Evolutionary conservation across 1,139 yeast genomes (phyloP), one percentile per base, ranked within the genome.

Genomic region (Starmera stellimalicola): DNA sequence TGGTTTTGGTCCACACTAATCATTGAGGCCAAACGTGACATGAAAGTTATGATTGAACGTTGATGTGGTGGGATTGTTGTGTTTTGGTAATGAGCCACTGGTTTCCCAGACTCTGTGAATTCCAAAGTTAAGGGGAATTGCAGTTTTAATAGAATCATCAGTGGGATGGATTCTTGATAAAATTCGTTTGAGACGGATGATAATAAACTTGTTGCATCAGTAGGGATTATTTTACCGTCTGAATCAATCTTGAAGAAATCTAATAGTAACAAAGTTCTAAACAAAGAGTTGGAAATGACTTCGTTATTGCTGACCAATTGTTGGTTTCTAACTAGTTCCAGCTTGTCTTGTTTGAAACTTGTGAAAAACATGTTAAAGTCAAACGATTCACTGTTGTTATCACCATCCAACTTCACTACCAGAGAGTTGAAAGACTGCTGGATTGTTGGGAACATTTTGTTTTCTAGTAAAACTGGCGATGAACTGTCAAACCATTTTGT

Each of bases 21-120:
- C 30, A 78, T 60, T 2, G 79, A 63, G 27, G 80, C 71, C 3
- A 79, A 58, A 41, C 87, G 63, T 3, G 84, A 65, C 19, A 81
- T 55, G 32, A 79, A 52, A 10, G 70, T 53, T 7, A 76, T 62
- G 29, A 63, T 60, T 33, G 56, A 53, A 58, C 49, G 6, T 61
- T 60, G 4, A 48, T 51, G 17, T 39, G 32, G 17, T 52, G 14
- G n/a, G 6, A 27, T 5, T 27, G 16, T 43, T 15, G 54, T 46
- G 19, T 61, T 60, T 16, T 54, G 53, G 7, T 61, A 49, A 3
- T 49, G 49, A 4, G 62, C 58, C 41, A 60, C 37, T 39, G 54
- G 52, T 16, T 51, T 57, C 54, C 17, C 54, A 45, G 14, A 53
- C 39, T 16, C 51, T 18, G 54, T 45, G 12, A 54, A 40, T 17